Percentiles rank a stretch among this genome's conserved stretches.
Conservation (phyloP, 345 rosid species). For the Physaria fendleri region DNA sequence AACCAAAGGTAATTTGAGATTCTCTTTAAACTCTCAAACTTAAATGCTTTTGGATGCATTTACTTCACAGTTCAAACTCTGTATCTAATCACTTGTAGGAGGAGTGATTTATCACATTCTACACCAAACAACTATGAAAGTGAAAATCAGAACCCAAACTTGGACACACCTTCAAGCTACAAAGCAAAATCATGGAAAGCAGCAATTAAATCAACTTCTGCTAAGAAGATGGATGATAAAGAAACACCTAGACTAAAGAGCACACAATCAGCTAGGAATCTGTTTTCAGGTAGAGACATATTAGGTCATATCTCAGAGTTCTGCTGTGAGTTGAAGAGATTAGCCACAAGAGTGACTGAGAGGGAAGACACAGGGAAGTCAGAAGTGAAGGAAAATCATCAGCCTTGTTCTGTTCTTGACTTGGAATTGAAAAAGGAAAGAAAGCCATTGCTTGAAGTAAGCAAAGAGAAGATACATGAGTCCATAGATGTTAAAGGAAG, state of each 20-base stretch:
- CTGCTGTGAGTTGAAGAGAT: slow-evolving; percentile 71
- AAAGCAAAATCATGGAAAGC: slow-evolving; percentile 46
- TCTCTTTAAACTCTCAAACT: neutral
- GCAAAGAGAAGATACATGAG: slow-evolving; percentile 32
- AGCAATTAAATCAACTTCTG: slow-evolving; percentile 47
- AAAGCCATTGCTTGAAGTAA: slow-evolving; percentile 49
- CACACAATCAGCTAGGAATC: slow-evolving; percentile 72
- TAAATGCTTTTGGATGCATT: neutral
- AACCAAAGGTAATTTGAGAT: slow-evolving; percentile 19
- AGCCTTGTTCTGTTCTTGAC: slow-evolving; percentile 31
- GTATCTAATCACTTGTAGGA: slow-evolving; percentile 28
- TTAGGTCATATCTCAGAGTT: slow-evolving; percentile 72
- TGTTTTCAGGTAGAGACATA: slow-evolving; percentile 72
- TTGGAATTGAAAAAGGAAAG: slow-evolving; percentile 42
- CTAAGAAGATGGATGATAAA: slow-evolving; percentile 46
- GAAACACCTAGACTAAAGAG: slow-evolving; percentile 50
- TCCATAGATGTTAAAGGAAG: slow-evolving; percentile 27
- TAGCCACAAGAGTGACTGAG: slow-evolving; percentile 62
- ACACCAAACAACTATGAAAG: slow-evolving; percentile 36
- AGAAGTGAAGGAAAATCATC: slow-evolving; percentile 29
- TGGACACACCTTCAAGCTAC: slow-evolving; percentile 34
- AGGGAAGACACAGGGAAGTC: slow-evolving; percentile 41
- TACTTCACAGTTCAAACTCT: neutral
- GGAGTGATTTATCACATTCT: slow-evolving; percentile 37
- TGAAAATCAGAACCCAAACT: slow-evolving; percentile 70